phyloP scores from a whole-genome alignment of 2,329 filamentous ascomycete species.

The Botrytis deweyae region DNA sequence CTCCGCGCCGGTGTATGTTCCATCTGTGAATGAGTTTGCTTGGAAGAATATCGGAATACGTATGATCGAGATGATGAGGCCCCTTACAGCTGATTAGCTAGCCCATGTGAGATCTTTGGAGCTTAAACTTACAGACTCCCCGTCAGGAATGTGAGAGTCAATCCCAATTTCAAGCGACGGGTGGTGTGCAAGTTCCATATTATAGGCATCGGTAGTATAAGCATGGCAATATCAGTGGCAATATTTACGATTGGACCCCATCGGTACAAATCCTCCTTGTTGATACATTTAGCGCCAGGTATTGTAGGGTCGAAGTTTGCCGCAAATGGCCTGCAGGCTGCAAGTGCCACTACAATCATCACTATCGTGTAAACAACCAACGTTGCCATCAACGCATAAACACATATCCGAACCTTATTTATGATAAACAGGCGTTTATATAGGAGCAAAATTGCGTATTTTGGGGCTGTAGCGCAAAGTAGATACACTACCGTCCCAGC shows the following conservation, averaged over 20 bases:
- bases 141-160: too few relatives aligned
- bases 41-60: neutral
- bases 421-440: too few relatives aligned
- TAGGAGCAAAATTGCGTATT: too few relatives aligned
- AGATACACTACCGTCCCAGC: too few relatives aligned
- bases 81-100: neutral
- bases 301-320: neutral
- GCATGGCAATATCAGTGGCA: neutral
- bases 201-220: neutral
- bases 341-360: neutral
- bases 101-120: too few relatives aligned
- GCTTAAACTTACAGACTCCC: too few relatives aligned
- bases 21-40: neutral
- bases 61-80: neutral
- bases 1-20: neutral
- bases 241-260: neutral
- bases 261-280: neutral
- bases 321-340: neutral
- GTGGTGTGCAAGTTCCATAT: constrained; percentile 6
- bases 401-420: too few relatives aligned
- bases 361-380: neutral
- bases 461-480: too few relatives aligned
- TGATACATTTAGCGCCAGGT: too few relatives aligned
- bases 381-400: neutral
- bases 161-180: neutral